Percentiles rank a stretch among this genome's conserved stretches.
phyloP scores from a whole-genome alignment of 192 early-diverging fungal species.

The Linnemannia elongata region DNA sequence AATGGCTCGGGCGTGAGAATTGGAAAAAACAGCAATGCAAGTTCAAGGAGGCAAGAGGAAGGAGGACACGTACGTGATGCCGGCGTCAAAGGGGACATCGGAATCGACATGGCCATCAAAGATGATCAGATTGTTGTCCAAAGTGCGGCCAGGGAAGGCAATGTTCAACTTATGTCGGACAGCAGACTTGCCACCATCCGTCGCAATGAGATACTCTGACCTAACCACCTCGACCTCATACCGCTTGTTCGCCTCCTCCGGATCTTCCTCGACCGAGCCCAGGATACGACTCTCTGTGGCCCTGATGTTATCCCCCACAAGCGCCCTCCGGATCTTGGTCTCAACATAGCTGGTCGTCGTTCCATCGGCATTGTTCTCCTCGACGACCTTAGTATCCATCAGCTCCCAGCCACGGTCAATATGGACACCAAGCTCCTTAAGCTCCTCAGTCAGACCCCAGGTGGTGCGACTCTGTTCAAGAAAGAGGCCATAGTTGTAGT shows the following conservation, averaged over 20 bases:
- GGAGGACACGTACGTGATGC: slow-evolving; percentile 25
- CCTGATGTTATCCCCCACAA: slow-evolving; percentile 29
- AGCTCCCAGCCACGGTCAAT: slow-evolving; percentile 53
- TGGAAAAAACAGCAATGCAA: neutral
- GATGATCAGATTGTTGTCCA: slow-evolving; percentile 45
- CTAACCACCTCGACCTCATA: slow-evolving; percentile 28
- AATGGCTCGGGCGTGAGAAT: neutral
- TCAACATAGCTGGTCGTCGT: slow-evolving; percentile 29
- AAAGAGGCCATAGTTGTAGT: slow-evolving; percentile 42
- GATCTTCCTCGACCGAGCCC: slow-evolving; percentile 38
- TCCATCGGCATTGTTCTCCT: slow-evolving; percentile 2
- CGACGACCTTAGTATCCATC: slow-evolving; percentile 40
- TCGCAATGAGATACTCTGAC: slow-evolving; percentile 52
- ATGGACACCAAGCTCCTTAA: slow-evolving; percentile 31
- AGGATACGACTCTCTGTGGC: slow-evolving; percentile 38
- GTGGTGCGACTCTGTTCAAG: slow-evolving; percentile 29
- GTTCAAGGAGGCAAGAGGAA: neutral
- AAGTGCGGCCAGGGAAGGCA: slow-evolving; percentile 46
- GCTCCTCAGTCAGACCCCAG: slow-evolving; percentile 15
- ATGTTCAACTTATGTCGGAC: slow-evolving; percentile 53
- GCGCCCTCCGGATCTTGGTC: slow-evolving; percentile 37
- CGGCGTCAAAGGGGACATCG: slow-evolving; percentile 17
- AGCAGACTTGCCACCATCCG: slow-evolving; percentile 54
- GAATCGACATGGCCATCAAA: slow-evolving; percentile 47
- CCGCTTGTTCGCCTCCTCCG: slow-evolving; percentile 32